Conservation (phyloP, 164 flowering plant species). For the Umbilicus rupestris region DNA sequence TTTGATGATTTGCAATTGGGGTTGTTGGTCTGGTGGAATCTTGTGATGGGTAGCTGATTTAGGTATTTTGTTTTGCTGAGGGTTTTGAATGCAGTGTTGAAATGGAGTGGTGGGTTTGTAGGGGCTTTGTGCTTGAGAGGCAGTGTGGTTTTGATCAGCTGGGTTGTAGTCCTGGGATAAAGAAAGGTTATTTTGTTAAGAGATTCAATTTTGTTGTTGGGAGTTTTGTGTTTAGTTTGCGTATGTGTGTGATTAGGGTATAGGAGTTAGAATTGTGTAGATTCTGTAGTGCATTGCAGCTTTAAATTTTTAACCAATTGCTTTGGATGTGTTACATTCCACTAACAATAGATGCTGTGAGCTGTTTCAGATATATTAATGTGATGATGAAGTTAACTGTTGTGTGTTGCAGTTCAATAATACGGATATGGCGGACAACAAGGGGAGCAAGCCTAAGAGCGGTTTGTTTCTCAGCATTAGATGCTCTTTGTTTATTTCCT, state of each 20-base stretch:
- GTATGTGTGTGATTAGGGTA: too few relatives aligned
- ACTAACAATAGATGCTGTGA: neutral
- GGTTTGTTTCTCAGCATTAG: neutral
- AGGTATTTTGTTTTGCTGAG: neutral
- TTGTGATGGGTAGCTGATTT: neutral
- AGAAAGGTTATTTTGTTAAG: too few relatives aligned
- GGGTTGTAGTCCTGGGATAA: too few relatives aligned
- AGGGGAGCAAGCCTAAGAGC: neutral
- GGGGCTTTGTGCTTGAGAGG: too few relatives aligned
- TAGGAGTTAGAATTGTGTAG: too few relatives aligned
- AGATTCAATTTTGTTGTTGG: too few relatives aligned
- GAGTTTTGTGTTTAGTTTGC: too few relatives aligned
- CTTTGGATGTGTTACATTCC: neutral
- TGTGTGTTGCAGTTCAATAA: neutral
- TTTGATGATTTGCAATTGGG: too few relatives aligned
- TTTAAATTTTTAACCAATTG: neutral
- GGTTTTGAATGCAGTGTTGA: neutral
- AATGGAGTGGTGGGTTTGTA: neutral
- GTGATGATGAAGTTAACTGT: neutral
- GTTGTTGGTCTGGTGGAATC: neutral
- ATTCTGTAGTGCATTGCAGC: neutral
- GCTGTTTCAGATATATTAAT: neutral
- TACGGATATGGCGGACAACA: conserved; percentile 1
- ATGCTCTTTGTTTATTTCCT: neutral
- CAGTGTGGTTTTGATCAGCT: too few relatives aligned